Conservation (phyloP, 1,139 yeast species). For the Geotrichum bryndzae region DNA sequence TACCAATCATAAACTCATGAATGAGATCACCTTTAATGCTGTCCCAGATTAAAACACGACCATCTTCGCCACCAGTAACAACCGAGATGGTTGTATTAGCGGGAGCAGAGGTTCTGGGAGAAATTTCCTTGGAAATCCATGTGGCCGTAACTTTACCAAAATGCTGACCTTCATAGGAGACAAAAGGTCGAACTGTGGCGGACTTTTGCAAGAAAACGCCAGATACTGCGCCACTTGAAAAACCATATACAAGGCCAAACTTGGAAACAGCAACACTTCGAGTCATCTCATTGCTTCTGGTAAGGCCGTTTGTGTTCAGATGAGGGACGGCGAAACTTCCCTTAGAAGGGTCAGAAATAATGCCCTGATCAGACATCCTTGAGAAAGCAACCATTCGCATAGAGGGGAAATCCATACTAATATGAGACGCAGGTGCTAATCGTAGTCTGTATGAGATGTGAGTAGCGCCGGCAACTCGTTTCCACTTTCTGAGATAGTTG, state of each 20-base stretch:
- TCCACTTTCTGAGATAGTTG: constrained; percentile 31
- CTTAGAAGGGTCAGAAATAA: constrained; percentile 32
- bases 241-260: constrained; percentile 33
- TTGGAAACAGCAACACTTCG: constrained; percentile 29
- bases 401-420: constrained; percentile 29
- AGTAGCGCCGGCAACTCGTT: constrained; percentile 24
- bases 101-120: constrained; percentile 20
- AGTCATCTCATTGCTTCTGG: neutral
- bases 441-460: constrained; percentile 31
- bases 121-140: constrained; percentile 32
- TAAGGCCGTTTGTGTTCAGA: constrained; percentile 24
- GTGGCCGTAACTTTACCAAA: constrained; percentile 26
- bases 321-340: constrained; percentile 33
- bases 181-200: constrained; percentile 30
- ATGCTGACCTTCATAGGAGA: constrained; percentile 25
- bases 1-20: constrained; percentile 17
- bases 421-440: constrained; percentile 25
- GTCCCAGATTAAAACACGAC: constrained; percentile 28
- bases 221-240: constrained; percentile 28
- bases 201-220: constrained; percentile 29
- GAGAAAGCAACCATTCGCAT: constrained; percentile 30
- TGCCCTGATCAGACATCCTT: constrained; percentile 27
- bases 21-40: constrained; percentile 18
- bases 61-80: constrained; percentile 28
- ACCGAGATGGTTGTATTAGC: constrained; percentile 22